These are phyloP conservation scores for Lichtheimia ramosa DNA, from an alignment of 371 early-diverging fungal species.

Conservation along the genomic window DNA sequence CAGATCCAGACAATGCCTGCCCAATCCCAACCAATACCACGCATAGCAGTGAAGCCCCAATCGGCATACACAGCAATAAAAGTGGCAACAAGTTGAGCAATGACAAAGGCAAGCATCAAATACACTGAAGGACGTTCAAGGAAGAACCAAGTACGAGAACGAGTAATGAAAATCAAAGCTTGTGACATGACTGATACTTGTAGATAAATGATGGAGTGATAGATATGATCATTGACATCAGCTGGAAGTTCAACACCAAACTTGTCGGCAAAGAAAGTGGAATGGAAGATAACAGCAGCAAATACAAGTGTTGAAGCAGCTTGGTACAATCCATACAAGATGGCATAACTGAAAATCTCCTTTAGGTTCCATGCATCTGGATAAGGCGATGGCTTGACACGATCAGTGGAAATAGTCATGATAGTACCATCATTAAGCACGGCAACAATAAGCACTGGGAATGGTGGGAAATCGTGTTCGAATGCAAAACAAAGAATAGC, in stretches of 20 bases:
- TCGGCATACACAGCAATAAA: constrained; percentile 62
- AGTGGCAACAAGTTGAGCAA: constrained; percentile 59
- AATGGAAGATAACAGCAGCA: constrained; percentile 44
- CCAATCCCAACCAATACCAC: constrained; percentile 59
- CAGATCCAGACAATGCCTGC: constrained; percentile 74
- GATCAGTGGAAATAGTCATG: constrained; percentile 63
- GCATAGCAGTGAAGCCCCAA: constrained; percentile 59
- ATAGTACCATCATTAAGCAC: constrained; percentile 66
- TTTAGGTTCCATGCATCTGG: constrained; percentile 60
- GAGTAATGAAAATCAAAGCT: constrained; percentile 60
- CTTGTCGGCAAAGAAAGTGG: constrained; percentile 46
- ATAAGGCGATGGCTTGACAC: constrained; percentile 56
- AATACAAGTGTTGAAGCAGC: constrained; percentile 59
- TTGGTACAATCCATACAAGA: constrained; percentile 57
- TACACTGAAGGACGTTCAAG: constrained; percentile 56
- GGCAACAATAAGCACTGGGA: constrained; percentile 64
- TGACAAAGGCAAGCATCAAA: constrained; percentile 51
- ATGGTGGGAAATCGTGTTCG: constrained; percentile 63
- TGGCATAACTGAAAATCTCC: constrained; percentile 58
- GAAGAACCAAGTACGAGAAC: constrained; percentile 61
- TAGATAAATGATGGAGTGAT: constrained; percentile 58
- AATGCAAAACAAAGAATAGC: constrained; percentile 58
- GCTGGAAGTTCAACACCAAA: constrained; percentile 27
- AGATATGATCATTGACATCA: constrained; percentile 35
- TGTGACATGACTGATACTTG: constrained; percentile 62